A percentile compares a stretch with the other conserved stretches of the same genome.
phyloP scores from a whole-genome alignment of 2,329 filamentous ascomycete genomes.

The Rhynchosporium agropyri region DNA sequence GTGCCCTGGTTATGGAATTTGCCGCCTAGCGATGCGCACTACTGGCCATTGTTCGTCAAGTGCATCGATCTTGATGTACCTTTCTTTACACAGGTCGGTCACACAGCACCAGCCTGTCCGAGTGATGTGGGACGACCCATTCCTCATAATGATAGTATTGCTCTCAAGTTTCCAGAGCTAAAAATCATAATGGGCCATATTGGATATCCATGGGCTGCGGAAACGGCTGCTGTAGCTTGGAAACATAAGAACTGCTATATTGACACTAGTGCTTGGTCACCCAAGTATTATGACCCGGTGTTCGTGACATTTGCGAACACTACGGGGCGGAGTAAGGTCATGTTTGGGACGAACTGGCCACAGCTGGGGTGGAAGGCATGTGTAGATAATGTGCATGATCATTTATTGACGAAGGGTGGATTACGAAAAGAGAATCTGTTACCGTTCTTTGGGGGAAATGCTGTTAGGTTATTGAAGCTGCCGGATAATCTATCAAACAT shows the following conservation, averaged over 20 bases:
- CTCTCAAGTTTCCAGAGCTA: conserved; percentile 35
- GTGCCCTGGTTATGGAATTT: conserved; percentile 40
- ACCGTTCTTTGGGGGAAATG: too few relatives aligned
- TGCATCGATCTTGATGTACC: conserved; percentile 40
- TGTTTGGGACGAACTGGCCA: conserved; percentile 40
- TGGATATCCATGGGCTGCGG: conserved; percentile 36
- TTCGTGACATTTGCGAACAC: conserved; percentile 36
- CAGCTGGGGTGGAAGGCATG: conserved; percentile 36
- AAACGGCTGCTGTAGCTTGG: conserved; percentile 36
- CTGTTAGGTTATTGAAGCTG: too few relatives aligned
- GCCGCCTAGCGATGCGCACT: conserved; percentile 37
- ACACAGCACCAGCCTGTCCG: conserved; percentile 37
- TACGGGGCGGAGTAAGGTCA: conserved; percentile 34
- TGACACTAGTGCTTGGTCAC: conserved; percentile 34
- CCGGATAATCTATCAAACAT: too few relatives aligned
- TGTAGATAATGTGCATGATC: conserved; percentile 17
- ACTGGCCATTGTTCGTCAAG: conserved; percentile 39
- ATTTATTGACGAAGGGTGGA: neutral
- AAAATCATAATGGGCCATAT: conserved; percentile 37
- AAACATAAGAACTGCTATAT: conserved; percentile 39
- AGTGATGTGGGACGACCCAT: conserved; percentile 39
- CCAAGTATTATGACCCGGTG: conserved; percentile 37
- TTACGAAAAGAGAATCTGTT: neutral
- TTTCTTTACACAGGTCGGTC: conserved; percentile 39
- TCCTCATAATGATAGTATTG: conserved; percentile 37